These are phyloP conservation scores for Taxillus chinensis DNA, from an alignment of 164 flowering plant genomes.

Conservation along the genomic window DNA sequence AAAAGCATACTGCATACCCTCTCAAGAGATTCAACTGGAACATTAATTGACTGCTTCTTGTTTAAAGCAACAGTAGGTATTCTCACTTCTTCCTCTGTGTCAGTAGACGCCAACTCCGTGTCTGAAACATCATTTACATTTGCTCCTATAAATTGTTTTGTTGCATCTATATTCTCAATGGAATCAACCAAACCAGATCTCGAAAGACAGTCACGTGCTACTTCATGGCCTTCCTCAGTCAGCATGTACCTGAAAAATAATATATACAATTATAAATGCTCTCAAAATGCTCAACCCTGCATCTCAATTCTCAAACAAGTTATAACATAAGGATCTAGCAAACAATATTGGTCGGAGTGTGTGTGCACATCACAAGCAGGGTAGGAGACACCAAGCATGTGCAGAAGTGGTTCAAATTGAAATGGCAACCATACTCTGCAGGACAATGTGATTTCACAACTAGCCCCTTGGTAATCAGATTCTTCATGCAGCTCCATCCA, in stretches of 20 bases:
- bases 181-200: slow-evolving; percentile 60
- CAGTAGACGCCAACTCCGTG: slow-evolving; percentile 13
- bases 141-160: slow-evolving; percentile 11
- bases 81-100: slow-evolving; percentile 19
- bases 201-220: slow-evolving; percentile 65
- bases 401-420: background rate
- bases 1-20: slow-evolving; percentile 43
- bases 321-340: no score
- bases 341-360: no score
- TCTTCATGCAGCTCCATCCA: slow-evolving; percentile 95
- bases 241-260: slow-evolving; percentile 65
- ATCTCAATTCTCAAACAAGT: background rate
- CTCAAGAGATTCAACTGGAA: slow-evolving; percentile 44
- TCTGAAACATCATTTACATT: slow-evolving; percentile 11
- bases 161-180: slow-evolving; percentile 11
- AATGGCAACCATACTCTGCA: slow-evolving; percentile 53
- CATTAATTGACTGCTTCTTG: slow-evolving; percentile 23
- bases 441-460: slow-evolving; percentile 82
- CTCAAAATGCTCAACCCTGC: background rate
- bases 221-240: slow-evolving; percentile 64
- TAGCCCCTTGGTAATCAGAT: slow-evolving; percentile 58
- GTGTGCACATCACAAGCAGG: no score
- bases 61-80: slow-evolving; percentile 11
- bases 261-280: background rate
- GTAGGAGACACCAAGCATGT: no score